Conservation (phyloP, 345 rosid species). For the Eucalyptus cloeziana region DNA sequence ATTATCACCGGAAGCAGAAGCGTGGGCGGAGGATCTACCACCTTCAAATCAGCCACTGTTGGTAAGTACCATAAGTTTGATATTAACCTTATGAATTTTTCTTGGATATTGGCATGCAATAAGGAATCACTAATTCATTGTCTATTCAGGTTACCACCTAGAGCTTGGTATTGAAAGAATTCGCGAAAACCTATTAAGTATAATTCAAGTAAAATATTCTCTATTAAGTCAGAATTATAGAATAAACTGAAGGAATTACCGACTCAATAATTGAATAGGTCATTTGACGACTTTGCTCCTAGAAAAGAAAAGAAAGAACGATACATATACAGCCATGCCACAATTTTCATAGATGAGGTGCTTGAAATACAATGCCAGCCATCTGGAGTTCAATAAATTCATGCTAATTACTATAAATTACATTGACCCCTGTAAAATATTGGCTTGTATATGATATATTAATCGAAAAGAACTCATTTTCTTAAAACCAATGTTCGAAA, state of each 20-base stretch:
- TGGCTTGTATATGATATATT: background rate
- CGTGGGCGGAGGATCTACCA: conserved; percentile 81
- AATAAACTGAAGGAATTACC: background rate
- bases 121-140: background rate
- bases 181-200: background rate
- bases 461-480: background rate
- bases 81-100: background rate
- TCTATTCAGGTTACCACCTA: background rate
- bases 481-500: too few species aligned
- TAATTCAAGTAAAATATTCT: background rate
- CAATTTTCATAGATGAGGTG: background rate
- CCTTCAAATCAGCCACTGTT: conserved; percentile 84
- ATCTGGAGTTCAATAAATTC: background rate
- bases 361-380: background rate
- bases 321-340: background rate
- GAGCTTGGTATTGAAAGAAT: background rate
- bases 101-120: background rate
- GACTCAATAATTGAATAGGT: background rate
- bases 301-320: background rate
- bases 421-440: background rate
- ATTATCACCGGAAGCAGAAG: conserved; percentile 85
- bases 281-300: background rate
- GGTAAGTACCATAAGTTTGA: conserved; percentile 32
- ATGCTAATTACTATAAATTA: background rate
- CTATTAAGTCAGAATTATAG: background rate